Conservation (phyloP, 2,329 filamentous ascomycete species). For the Lecanicillium sp. region DNA sequence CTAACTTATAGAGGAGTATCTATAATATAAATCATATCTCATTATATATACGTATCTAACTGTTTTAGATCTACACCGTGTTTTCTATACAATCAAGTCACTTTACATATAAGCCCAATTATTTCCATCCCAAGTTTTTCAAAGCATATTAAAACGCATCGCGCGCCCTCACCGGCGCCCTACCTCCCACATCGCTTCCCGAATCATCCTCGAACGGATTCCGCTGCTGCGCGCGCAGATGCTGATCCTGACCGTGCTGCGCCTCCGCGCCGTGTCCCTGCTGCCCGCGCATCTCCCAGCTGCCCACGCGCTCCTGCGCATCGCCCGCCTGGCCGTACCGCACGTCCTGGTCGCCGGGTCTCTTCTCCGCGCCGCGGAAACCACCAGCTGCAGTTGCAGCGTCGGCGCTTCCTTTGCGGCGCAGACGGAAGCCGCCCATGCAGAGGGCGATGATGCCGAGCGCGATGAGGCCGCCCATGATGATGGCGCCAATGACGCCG, state of each 20-base stretch:
- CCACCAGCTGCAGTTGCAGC: no score
- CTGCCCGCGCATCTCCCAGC: constrained; percentile 39
- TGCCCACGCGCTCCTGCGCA: constrained; percentile 41
- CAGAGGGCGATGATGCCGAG: constrained; percentile 28
- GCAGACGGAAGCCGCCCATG: constrained; percentile 29
- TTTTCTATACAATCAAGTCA: no score
- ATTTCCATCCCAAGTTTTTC: no score
- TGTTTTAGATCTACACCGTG: no score
- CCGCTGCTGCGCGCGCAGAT: constrained; percentile 17
- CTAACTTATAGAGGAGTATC: no score
- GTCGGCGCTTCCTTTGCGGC: constrained; percentile 19
- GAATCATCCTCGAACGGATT: constrained; percentile 28
- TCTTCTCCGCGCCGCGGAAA: constrained; percentile 34
- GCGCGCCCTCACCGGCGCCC: constrained; percentile 31
- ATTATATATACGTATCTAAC: no score
- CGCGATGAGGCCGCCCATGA: constrained; percentile 32
- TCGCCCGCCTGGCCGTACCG: constrained; percentile 32
- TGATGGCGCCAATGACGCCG: constrained; percentile 41
- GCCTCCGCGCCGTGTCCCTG: constrained; percentile 17
- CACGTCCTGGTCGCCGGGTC: constrained; percentile 38
- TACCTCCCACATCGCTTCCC: constrained; percentile 27
- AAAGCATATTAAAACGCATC: constrained; percentile 33
- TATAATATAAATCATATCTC: no score
- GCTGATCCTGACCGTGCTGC: constrained; percentile 20
- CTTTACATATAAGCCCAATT: no score